Evolutionary conservation across 2,329 filamentous ascomycete species (phyloP), one percentile per base, ranked within the genome.

Genomic region (Ophiostoma australiae): DNA sequence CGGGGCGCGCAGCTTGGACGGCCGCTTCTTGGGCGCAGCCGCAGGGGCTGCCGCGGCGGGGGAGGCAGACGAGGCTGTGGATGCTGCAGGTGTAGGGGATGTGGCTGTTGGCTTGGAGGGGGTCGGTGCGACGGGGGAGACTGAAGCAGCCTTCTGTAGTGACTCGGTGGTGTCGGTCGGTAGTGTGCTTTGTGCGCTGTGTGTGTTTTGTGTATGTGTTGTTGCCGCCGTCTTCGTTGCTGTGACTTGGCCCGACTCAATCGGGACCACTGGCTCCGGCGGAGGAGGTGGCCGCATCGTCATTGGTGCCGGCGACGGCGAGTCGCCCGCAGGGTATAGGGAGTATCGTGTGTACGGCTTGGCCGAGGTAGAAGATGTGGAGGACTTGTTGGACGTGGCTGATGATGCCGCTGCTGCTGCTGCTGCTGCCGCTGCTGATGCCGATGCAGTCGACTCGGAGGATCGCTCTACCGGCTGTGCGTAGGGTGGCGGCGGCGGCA

Each of bases 1-100:
- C 15, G 94, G 87, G 52, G 79, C 74, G 65, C 90, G 86, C 41
- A 97, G 84, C 78, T 90, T 93, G 74, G 79, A 79, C 1, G n/a
- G 76, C 74, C 52, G 77, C 76, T 86, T 87, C 23, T 88, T 85
- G 76, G 88, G 85, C 23, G 84, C 78, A 15, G 82, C 74, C 63
- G 81, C 76, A 69, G 83, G 81, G 3, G 80, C 72, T 44, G 78
- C 52, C 0, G 75, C 13, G 10, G n/a, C 20, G 11, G 44, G 20
- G 27, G 39, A 37, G 6, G n/a, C 13, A 10, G 55, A 35, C 11
- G 55, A 35, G 11, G 67, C 48, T 27, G 66, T 17, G 15, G 67
- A 27, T 2, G 35, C 27, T n/a, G 70, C 35, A 3, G 66, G 20
- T 35, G 63, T 39, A 4, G 58, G 33, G 35, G 67, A 4, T 13